A percentile compares a stretch with the other conserved stretches of the same genome.
phyloP scores from a whole-genome alignment of 2,329 filamentous ascomycete genomes.

The Graphiopsis chlorocephala region DNA sequence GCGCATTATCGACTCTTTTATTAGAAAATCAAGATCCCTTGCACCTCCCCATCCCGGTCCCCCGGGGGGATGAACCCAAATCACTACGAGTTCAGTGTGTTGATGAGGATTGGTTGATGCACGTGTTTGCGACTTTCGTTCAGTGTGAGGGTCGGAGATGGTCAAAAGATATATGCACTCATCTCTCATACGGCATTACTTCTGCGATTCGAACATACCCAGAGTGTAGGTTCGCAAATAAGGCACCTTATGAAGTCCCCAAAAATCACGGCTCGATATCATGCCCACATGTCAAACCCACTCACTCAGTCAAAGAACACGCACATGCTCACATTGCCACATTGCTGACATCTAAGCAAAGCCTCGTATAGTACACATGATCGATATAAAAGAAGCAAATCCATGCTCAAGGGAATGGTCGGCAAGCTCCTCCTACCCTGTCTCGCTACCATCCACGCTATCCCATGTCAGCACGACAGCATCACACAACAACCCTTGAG shows the following conservation, averaged over 20 bases:
- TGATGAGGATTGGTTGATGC: not conserved
- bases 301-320: not conserved
- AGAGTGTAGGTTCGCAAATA: not conserved
- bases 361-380: not conserved
- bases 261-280: not conserved
- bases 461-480: not conserved
- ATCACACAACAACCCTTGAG: not conserved
- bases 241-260: not conserved
- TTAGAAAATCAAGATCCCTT: constrained; percentile 15
- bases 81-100: constrained; percentile 1
- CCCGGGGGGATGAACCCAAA: constrained; percentile 11
- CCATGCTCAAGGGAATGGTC: not conserved
- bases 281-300: not conserved
- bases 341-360: not conserved
- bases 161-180: not conserved
- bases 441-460: not conserved
- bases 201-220: not conserved
- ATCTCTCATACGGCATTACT: not conserved
- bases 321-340: not conserved
- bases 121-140: not conserved
- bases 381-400: not conserved
- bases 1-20: constrained; percentile 15
- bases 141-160: not conserved
- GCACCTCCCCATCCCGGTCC: constrained; percentile 8
- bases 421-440: not conserved